Percentiles rank a stretch among this genome's conserved stretches.
These are phyloP conservation scores for Tulasnella sp. DNA, from an alignment of 768 basidiomycete species.

Conservation along the genomic window DNA sequence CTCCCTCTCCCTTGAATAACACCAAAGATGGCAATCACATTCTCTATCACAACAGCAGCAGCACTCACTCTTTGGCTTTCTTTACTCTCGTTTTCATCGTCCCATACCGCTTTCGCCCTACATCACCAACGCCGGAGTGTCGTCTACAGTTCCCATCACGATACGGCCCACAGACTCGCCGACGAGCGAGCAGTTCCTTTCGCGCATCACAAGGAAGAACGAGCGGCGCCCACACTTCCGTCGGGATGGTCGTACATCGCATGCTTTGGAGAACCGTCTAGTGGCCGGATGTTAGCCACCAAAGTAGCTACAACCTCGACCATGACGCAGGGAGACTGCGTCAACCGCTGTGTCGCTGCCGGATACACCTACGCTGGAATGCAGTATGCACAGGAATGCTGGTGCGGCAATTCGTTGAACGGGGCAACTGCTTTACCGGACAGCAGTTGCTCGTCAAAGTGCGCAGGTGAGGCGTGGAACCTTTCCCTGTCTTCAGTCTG, in stretches of 20 bases:
- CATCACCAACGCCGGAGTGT: background rate
- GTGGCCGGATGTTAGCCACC: background rate
- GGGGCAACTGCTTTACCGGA: background rate
- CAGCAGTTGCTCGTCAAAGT: background rate
- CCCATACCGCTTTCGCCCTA: background rate
- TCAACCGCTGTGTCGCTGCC: background rate
- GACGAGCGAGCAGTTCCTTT: background rate
- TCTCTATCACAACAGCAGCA: background rate
- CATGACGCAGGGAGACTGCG: conserved; percentile 13
- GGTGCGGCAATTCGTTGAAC: conserved; percentile 3
- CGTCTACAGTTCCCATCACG: background rate
- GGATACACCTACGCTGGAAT: conserved; percentile 8
- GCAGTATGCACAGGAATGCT: conserved; percentile 13
- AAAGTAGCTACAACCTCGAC: background rate
- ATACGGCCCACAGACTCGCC: background rate
- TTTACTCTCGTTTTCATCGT: background rate
- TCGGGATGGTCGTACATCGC: background rate
- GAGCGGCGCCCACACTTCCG: background rate
- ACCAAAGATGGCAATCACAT: background rate
- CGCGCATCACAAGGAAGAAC: background rate
- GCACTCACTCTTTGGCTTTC: background rate
- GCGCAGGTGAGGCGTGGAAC: background rate
- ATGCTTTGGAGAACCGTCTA: background rate
- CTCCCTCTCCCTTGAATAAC: too few relatives aligned
- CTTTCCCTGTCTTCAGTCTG: too few relatives aligned